phyloP scores from a whole-genome alignment of 2,329 filamentous ascomycete genomes.

The Chalara sp. region DNA sequence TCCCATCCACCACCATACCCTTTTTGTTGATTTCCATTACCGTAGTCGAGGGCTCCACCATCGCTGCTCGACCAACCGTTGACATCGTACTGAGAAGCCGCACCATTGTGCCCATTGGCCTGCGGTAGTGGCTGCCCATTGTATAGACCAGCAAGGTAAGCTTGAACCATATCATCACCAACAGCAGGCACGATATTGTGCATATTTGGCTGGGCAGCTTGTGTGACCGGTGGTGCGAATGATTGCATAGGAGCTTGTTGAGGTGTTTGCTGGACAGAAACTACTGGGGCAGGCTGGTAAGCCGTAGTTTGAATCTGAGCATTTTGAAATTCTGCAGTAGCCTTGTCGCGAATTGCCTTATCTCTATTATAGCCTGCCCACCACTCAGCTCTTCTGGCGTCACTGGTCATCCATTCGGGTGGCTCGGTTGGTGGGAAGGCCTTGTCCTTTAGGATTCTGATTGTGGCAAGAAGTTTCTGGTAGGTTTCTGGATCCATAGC shows the following conservation, averaged over 20 bases:
- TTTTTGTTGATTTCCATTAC: constrained; percentile 10
- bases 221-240: constrained; percentile 1
- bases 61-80: constrained; percentile 10
- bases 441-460: constrained; percentile 35
- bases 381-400: constrained; percentile 44
- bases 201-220: constrained; percentile 11
- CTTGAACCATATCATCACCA: constrained; percentile 20
- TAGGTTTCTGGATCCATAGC: constrained; percentile 13
- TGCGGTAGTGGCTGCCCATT: constrained; percentile 2
- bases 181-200: constrained; percentile 10
- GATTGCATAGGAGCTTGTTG: constrained; percentile 6
- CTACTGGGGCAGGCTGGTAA: constrained; percentile 21
- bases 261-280: constrained; percentile 18
- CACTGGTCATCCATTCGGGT: constrained; percentile 43
- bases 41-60: constrained; percentile 11
- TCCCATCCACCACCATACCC: constrained; percentile 15
- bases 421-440: constrained; percentile 44
- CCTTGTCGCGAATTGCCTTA: constrained; percentile 30
- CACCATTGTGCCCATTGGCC: constrained; percentile 10
- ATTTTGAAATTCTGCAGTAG: constrained; percentile 30
- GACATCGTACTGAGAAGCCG: constrained; percentile 16
- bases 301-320: constrained; percentile 17
- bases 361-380: constrained; percentile 39
- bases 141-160: constrained; percentile 15
- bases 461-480: constrained; percentile 16